phyloP scores from a whole-genome alignment of 1,284 basidiomycete species.

The Cystobasidium pallidum region DNA sequence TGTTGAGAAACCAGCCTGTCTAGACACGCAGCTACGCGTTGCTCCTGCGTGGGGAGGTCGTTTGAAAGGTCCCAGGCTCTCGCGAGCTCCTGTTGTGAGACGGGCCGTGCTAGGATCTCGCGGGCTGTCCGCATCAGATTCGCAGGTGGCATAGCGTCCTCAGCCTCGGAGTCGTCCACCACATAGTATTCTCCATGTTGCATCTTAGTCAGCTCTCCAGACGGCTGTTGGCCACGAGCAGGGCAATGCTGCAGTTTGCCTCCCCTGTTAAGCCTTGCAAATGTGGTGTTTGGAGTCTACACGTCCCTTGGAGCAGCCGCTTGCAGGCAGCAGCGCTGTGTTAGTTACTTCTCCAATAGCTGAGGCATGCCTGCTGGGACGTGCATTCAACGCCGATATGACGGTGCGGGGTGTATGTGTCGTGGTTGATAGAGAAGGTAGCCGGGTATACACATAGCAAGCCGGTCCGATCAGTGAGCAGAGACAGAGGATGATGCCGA shows the following conservation, averaged over 20 bases:
- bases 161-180: conserved; percentile 25
- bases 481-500: background rate
- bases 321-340: background rate
- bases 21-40: conserved; percentile 20
- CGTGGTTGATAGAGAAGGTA: background rate
- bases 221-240: background rate
- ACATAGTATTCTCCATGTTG: conserved; percentile 11
- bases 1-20: background rate
- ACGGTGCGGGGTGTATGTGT: too few relatives aligned
- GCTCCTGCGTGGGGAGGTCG: conserved; percentile 6
- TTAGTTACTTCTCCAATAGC: background rate
- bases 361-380: background rate
- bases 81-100: conserved; percentile 25
- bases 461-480: background rate
- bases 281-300: background rate
- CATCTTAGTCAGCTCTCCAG: conserved; percentile 3
- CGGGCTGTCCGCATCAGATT: conserved; percentile 31
- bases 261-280: background rate
- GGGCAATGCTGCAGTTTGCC: background rate
- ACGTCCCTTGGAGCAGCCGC: background rate
- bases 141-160: conserved; percentile 8
- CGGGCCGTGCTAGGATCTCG: conserved; percentile 20
- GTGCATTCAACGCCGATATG: background rate
- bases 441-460: too few relatives aligned
- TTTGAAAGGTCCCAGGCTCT: conserved; percentile 25